Evolutionary conservation across 495 filamentous ascomycete genomes (phyloP), one percentile per base, ranked within the genome.

Genomic region (Penicillium argentinense): DNA sequence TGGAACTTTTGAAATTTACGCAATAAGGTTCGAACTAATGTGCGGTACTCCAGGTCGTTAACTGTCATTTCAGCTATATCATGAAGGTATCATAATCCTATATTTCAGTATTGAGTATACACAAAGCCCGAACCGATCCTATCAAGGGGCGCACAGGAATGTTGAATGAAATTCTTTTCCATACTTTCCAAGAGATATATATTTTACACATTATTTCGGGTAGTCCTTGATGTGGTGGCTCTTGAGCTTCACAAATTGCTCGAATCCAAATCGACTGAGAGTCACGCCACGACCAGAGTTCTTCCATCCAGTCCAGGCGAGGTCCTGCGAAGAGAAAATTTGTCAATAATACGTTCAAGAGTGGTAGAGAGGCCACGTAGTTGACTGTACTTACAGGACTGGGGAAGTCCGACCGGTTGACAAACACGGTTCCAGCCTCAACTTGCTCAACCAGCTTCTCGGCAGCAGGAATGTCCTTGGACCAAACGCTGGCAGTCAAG

Each of bases 241-340:
- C 82, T 97, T 97, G 57, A 96, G 71, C 77, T 92, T 95, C 45
- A 90, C 83, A 58, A 97, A 97, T 57, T 93, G 90, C 48, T 96
- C 93, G 58, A 90, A 98, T 5, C 89, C 95, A 45, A 88, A 92
- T 54, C 72, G 87, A 63, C 91, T 92, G 62, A 98, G 66, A 1
- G 91, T 97, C 40, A 85, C 84, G 19, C 93, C 93, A 61, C 88
- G 86, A 32, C 93, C 93, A 19, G 89, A 96, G 55, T 91, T 86
- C 74, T 98, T 98, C 92, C 91, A 97, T 4, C 93, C 93, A 2
- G 89, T 91, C 93, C 93, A 98, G 9, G 93, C 93, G 37, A 98
- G 86, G 67, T 98, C 93, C 86, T 95, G 65, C 43, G 58, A 49
- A 21, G 28, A 14, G 4, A 1, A 29, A 26, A 49, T 38, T 37